These are phyloP conservation scores for Phialemonium atrogriseum DNA, from an alignment of 2,329 filamentous ascomycete species.

Conservation along the genomic window DNA sequence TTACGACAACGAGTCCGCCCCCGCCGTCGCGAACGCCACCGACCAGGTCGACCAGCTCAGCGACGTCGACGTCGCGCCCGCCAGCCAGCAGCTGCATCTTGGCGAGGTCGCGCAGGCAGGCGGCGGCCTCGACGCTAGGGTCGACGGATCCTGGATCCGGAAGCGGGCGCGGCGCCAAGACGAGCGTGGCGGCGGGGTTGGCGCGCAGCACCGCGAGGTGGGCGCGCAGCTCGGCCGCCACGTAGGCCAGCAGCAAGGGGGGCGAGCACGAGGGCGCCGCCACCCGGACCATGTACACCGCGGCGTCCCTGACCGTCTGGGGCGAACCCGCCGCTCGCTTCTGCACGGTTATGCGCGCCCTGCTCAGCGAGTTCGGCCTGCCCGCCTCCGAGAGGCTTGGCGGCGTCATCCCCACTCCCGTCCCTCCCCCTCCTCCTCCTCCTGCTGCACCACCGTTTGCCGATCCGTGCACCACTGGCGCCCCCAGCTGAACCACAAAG, in stretches of 20 bases:
- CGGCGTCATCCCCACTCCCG: no score
- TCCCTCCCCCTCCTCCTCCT: no score
- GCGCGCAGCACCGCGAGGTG: constrained; percentile 22
- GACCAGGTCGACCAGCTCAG: constrained; percentile 19
- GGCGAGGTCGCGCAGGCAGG: constrained; percentile 19
- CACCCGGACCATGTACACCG: constrained; percentile 24
- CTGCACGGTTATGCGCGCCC: constrained; percentile 7
- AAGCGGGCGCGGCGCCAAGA: constrained; percentile 18
- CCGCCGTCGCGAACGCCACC: constrained; percentile 1
- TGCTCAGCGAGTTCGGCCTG: not conserved
- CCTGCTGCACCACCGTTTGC: not conserved
- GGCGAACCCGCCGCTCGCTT: constrained; percentile 12
- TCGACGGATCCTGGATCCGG: constrained; percentile 14
- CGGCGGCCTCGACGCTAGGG: constrained; percentile 13
- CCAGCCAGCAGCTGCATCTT: constrained; percentile 21
- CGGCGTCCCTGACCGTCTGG: constrained; percentile 21
- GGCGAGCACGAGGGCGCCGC: constrained; percentile 9
- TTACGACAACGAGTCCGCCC: constrained; percentile 1
- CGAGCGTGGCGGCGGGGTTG: constrained; percentile 15
- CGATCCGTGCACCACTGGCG: constrained; percentile 7
- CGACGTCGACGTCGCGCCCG: constrained; percentile 17
- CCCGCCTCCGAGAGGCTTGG: not conserved
- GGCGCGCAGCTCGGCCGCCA: constrained; percentile 19
- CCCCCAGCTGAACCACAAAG: constrained; percentile 18
- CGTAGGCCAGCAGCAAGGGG: constrained; percentile 6